A percentile compares a stretch with the other conserved stretches of the same genome.
phyloP scores from a whole-genome alignment of 139 green algal species.

The Zygnema cylindricum region DNA sequence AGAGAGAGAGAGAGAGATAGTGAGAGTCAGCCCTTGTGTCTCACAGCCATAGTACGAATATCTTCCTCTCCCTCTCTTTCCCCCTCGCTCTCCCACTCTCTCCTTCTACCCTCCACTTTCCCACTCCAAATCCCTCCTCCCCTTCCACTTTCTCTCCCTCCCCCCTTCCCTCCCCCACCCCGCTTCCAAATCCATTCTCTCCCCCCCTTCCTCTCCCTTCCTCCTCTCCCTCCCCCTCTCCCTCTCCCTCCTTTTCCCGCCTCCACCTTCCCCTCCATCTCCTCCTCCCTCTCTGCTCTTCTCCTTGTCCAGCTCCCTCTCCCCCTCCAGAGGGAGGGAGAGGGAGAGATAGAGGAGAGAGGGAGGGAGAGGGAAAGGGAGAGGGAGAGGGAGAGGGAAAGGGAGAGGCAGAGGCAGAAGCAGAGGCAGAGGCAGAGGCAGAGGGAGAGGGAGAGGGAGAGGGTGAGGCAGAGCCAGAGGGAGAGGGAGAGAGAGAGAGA shows the following conservation, averaged over 20 bases:
- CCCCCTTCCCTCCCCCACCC: no score
- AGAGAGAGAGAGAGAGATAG: no score
- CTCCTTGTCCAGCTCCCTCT: no score
- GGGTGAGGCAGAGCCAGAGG: neutral
- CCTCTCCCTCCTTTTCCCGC: no score
- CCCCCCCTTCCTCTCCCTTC: neutral
- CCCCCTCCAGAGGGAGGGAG: no score
- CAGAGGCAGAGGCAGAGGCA: neutral
- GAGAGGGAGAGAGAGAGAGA: neutral
- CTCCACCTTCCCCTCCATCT: no score
- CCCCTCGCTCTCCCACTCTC: neutral
- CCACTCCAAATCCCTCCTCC: no score
- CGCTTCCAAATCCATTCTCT: no score
- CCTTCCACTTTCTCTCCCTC: no score
- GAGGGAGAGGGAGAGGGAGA: neutral
- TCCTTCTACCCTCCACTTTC: no score
- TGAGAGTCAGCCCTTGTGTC: neutral
- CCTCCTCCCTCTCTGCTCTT: no score
- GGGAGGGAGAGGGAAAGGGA: neutral
- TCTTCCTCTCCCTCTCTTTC: neutral
- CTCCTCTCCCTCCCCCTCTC: no score
- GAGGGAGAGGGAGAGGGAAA: neutral
- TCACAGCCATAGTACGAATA: neutral
- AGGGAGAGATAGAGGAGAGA: neutral
- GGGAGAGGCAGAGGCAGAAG: neutral